Conservation (phyloP, 495 filamentous ascomycete genomes). For the Tuber umbilicatum region DNA sequence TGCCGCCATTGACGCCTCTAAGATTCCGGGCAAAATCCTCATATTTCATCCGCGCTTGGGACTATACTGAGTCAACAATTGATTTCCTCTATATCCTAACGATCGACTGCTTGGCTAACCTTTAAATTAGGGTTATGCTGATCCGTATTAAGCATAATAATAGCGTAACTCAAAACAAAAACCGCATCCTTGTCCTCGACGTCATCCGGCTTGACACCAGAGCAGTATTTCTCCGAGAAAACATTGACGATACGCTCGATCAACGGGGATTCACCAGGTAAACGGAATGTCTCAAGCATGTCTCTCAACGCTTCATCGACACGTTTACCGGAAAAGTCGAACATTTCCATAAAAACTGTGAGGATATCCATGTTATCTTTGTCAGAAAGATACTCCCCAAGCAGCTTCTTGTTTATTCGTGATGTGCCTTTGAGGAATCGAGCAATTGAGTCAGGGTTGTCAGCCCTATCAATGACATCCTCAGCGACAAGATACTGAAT, state of each 20-base stretch:
- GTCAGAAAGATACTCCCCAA: constrained; percentile 91
- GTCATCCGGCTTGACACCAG: constrained; percentile 61
- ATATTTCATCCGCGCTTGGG: constrained; percentile 69
- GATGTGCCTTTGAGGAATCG: constrained; percentile 77
- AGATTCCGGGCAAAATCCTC: constrained; percentile 79
- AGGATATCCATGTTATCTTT: constrained; percentile 73
- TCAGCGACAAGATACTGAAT: constrained; percentile 77
- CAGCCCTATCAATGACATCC: constrained; percentile 70
- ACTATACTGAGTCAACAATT: constrained; percentile 24
- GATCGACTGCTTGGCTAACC: constrained; percentile 13
- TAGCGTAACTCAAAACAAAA: constrained; percentile 86
- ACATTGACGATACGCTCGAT: constrained; percentile 87
- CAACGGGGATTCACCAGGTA: constrained; percentile 84
- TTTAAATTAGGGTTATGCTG: constrained; percentile 92
- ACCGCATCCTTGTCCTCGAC: constrained; percentile 84
- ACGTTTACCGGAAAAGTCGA: constrained; percentile 78
- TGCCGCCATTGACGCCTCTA: constrained; percentile 75
- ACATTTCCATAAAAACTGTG: constrained; percentile 71
- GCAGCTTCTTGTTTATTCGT: constrained; percentile 76
- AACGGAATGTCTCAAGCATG: constrained; percentile 82
- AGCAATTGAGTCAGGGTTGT: constrained; percentile 67
- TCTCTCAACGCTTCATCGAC: constrained; percentile 85
- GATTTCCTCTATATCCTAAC: background rate
- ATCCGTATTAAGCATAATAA: constrained; percentile 93
- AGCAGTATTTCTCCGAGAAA: constrained; percentile 81